Percentiles rank a stretch among this genome's conserved stretches.
These are phyloP conservation scores for Hanseniaspora pseudoguilliermondii DNA, from an alignment of 805 yeast genomes.

Conservation along the genomic window DNA sequence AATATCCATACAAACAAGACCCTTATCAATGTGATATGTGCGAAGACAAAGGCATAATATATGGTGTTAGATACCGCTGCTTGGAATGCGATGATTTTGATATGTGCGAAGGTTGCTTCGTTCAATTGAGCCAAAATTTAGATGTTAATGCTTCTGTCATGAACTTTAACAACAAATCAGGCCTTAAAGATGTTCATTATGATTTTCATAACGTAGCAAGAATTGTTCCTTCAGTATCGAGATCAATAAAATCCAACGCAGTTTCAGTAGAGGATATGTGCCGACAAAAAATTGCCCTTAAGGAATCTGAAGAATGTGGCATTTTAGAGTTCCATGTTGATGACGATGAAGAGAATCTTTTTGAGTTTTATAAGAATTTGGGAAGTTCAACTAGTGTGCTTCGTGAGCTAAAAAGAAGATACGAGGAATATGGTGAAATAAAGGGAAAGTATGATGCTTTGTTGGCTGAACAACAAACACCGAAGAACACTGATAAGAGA, in stretches of 20 bases:
- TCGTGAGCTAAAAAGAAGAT: constrained; percentile 17
- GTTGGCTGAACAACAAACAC: background rate
- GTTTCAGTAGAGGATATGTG: too few relatives aligned
- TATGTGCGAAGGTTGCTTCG: constrained; percentile 31
- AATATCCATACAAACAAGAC: background rate
- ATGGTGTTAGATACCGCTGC: constrained; percentile 38
- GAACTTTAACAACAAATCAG: background rate
- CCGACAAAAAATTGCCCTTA: background rate
- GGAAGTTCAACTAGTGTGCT: constrained; percentile 12
- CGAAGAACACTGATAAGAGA: too few relatives aligned
- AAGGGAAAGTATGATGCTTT: background rate
- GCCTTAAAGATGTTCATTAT: background rate
- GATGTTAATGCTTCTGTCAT: background rate
- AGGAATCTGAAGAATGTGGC: background rate
- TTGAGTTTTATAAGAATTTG: constrained; percentile 20
- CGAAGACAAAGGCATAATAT: background rate
- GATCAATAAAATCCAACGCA: background rate
- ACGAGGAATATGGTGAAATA: constrained; percentile 15
- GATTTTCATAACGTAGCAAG: constrained; percentile 3
- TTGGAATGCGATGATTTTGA: constrained; percentile 38
- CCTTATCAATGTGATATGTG: background rate
- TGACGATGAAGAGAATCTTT: constrained; percentile 16
- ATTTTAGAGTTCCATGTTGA: constrained; percentile 17
- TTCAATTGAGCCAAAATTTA: background rate
- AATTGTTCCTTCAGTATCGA: background rate